These are phyloP conservation scores for Neospermospora avenae DNA, from an alignment of 2,329 filamentous ascomycete genomes.

Conservation along the genomic window DNA sequence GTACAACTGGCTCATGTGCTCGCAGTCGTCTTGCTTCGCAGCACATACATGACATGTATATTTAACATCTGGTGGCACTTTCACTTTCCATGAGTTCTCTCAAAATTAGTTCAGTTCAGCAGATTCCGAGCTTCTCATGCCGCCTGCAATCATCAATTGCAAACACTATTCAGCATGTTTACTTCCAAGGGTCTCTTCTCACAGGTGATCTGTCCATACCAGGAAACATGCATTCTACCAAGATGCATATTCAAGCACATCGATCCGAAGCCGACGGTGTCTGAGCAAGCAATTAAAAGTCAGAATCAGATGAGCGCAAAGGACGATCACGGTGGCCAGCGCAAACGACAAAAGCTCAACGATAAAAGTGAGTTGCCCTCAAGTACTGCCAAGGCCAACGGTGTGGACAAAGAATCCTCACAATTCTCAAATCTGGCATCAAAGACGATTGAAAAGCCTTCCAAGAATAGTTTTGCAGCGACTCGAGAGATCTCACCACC, in stretches of 20 bases:
- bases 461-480: conserved; percentile 12
- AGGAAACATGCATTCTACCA: conserved; percentile 33
- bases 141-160: background rate
- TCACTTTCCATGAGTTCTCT: background rate
- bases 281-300: background rate
- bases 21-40: background rate
- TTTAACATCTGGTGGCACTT: background rate
- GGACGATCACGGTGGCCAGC: conserved; percentile 33
- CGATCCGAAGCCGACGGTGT: background rate
- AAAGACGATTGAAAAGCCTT: background rate
- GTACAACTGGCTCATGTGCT: background rate
- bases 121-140: background rate
- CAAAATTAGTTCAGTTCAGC: background rate
- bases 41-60: background rate
- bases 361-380: conserved; percentile 8
- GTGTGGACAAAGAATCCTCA: background rate
- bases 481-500: conserved; percentile 30
- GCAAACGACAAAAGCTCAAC: conserved; percentile 35
- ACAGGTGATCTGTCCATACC: conserved; percentile 31
- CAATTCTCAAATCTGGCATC: background rate
- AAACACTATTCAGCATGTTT: conserved; percentile 31
- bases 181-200: conserved; percentile 34
- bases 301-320: background rate
- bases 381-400: background rate
- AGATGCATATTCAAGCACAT: conserved; percentile 35